Base-by-base conservation (phyloP, 2,329 filamentous ascomycete genomes). In the Camptophora hylomeconis region DNA sequence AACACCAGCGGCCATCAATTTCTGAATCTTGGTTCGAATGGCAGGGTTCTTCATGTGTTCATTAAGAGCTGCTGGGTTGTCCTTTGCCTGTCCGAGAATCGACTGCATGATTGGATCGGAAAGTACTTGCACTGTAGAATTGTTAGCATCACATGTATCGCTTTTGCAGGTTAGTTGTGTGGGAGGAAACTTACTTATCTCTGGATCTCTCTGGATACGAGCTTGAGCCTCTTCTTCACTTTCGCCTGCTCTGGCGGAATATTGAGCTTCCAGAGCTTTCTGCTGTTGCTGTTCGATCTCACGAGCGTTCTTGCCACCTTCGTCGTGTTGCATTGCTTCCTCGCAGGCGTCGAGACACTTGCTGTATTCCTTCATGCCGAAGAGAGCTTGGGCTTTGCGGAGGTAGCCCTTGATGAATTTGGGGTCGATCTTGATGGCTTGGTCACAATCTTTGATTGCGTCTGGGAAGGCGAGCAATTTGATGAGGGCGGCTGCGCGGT, bases 291-390 rank as follows among this genome's bases (percentile, higher is more conserved):
- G 72, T 49, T 94, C 83, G 47, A 98, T 93, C 63, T 98, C 89
- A 21, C 83, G 73, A 1, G 78, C 67, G 52, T 94, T 89, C 51
- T 82, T 83, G 36, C 79, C 75, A 44, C 74, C 72, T 35, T 67
- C 67, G 54, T 98, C 89, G 36, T 92, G 70, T 45, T 74, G 67
- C 6, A 68, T 63, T 1, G 92, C 89, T 51, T 84, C 81, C 20
- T 72, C 72, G 61, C 86, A 93, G 5, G 78, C 80, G 51, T 98
- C 89, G 34, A 95, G 65, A 51, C 81, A 92, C 56, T 86, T 87
- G 56, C 78, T 93, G 67, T 93, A 95, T 58, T 98, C 87, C 56
- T 89, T 82, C 89, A 98, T 98, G 46, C 84, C 84, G 45, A 89
- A 84, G 56, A 87, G 82, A 22, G 84, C 83, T 61, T 95, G 86